Evolutionary conservation across 2,329 filamentous ascomycete genomes (phyloP).

Genomic region (Zymoseptoria brevis): DNA sequence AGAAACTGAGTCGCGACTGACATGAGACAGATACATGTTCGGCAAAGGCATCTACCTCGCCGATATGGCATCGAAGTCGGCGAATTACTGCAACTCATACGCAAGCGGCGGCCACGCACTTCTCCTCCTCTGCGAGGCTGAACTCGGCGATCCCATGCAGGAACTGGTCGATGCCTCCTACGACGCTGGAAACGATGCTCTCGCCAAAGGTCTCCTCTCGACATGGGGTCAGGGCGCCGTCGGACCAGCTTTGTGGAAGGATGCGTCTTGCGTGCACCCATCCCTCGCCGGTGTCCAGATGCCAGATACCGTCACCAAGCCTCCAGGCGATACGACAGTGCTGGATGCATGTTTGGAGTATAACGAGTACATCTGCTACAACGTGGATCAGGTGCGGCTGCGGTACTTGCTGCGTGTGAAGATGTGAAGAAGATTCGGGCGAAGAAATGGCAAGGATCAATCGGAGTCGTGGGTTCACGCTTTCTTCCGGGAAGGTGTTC

Average conservation of each 20-base stretch:
- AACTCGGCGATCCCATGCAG: conserved; percentile 68
- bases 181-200: conserved; percentile 56
- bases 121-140: conserved; percentile 75
- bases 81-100: conserved; percentile 58
- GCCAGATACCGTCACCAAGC: conserved; percentile 23
- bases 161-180: conserved; percentile 52
- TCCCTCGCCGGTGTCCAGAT: conserved; percentile 62
- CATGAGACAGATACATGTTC: conserved; percentile 60
- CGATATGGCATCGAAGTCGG: conserved; percentile 82
- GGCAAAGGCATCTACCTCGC: conserved; percentile 85
- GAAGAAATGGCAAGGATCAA: neutral
- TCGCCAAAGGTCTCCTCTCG: conserved; percentile 51
- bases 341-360: conserved; percentile 48
- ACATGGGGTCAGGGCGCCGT: conserved; percentile 63
- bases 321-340: conserved; percentile 12
- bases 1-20: conserved; percentile 79
- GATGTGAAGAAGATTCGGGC: conserved; percentile 11
- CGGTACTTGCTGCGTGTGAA: conserved; percentile 61
- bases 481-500: neutral
- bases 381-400: conserved; percentile 60
- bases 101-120: conserved; percentile 54
- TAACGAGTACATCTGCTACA: conserved; percentile 68
- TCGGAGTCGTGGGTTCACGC: neutral
- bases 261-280: conserved; percentile 59
- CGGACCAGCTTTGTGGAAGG: conserved; percentile 65